phyloP scores from a whole-genome alignment of 345 rosid genomes.

The Luvunga scandens region DNA sequence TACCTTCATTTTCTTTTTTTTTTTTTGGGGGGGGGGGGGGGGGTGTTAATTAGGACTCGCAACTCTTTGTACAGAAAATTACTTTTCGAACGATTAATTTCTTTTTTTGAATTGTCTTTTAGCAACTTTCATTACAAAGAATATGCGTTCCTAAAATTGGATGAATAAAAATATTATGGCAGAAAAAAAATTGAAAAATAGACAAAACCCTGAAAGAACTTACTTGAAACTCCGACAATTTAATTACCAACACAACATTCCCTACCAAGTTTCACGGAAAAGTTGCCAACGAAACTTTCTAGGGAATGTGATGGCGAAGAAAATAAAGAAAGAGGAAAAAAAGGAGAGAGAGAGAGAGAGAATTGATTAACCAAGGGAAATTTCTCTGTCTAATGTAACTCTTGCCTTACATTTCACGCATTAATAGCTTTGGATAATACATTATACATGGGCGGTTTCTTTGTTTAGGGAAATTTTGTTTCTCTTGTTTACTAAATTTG shows the following conservation, averaged over 20 bases:
- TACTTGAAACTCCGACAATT: not conserved
- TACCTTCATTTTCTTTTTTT: not conserved
- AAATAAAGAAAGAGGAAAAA: not conserved
- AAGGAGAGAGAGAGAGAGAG: not conserved
- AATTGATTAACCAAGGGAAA: not conserved
- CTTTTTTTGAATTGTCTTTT: too few species aligned
- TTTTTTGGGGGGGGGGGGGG: too few species aligned
- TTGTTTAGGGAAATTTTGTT: not conserved
- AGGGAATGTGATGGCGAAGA: constrained; percentile 24
- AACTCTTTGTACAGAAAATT: not conserved
- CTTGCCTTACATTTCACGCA: constrained; percentile 26
- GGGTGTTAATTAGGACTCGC: not conserved
- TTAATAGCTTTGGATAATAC: constrained; percentile 24
- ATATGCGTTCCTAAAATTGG: not conserved
- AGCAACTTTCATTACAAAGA: not conserved
- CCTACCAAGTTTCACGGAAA: constrained; percentile 34
- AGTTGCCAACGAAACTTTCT: constrained; percentile 20
- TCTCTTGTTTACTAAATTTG: constrained; percentile 3
- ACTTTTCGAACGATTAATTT: too few species aligned
- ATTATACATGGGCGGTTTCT: constrained; percentile 2
- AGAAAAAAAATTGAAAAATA: not conserved
- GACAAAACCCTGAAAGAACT: not conserved
- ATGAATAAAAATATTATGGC: not conserved
- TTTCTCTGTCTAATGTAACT: not conserved
- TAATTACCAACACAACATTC: constrained; percentile 29